These are phyloP conservation scores for Phytophthora melonis DNA, from an alignment of 352 stramenopile species.

Conservation along the genomic window DNA sequence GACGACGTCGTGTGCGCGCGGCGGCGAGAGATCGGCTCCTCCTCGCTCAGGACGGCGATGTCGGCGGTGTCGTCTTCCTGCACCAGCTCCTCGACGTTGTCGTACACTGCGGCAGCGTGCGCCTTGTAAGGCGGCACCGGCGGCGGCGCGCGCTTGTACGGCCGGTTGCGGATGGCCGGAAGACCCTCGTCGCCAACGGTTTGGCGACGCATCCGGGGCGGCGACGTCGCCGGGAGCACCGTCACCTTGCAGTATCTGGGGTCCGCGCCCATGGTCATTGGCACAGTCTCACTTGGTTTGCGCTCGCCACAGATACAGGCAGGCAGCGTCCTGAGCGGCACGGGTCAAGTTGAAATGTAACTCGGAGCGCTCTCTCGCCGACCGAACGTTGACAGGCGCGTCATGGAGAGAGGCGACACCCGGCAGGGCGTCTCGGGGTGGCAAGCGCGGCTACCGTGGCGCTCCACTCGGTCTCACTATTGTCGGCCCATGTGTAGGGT, in stretches of 20 bases:
- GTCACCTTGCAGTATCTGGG: conserved; percentile 71
- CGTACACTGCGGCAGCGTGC: conserved; percentile 31
- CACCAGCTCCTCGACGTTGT: conserved; percentile 29
- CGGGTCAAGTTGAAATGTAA: conserved; percentile 40
- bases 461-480: conserved; percentile 33
- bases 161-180: not conserved
- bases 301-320: not conserved
- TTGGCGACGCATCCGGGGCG: conserved; percentile 42
- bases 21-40: conserved; percentile 48
- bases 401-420: conserved; percentile 15
- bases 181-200: conserved; percentile 46
- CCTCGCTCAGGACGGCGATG: conserved; percentile 48
- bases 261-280: conserved; percentile 45
- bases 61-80: conserved; percentile 43
- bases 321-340: conserved; percentile 28
- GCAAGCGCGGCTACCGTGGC: conserved; percentile 10
- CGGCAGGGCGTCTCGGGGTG: conserved; percentile 16
- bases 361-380: not conserved
- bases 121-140: conserved; percentile 33
- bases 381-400: conserved; percentile 13
- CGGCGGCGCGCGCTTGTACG: conserved; percentile 19
- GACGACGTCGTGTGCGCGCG: conserved; percentile 60
- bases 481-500: conserved; percentile 22
- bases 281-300: not conserved
- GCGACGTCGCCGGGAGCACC: conserved; percentile 42